A percentile compares a stretch with the other conserved stretches of the same genome.
phyloP scores from a whole-genome alignment of 768 basidiomycete genomes.

The Pisolithus albus region DNA sequence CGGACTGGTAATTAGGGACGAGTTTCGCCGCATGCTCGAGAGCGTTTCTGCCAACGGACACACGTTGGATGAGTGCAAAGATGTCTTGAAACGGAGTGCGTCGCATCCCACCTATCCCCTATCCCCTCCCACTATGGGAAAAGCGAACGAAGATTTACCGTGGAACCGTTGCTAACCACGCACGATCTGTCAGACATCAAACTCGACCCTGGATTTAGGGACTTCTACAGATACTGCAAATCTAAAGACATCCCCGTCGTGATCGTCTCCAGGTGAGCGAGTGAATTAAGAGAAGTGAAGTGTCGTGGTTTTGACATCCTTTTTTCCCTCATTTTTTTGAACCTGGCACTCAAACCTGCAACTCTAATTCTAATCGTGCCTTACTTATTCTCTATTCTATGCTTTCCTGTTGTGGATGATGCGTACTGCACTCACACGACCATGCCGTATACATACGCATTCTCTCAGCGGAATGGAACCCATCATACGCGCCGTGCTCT shows the following conservation, averaged over 20 bases:
- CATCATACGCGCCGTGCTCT: slow-evolving; percentile 86
- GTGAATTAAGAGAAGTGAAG: background rate
- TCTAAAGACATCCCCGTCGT: slow-evolving; percentile 76
- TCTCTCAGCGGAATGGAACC: slow-evolving; percentile 81
- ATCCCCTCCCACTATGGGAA: background rate
- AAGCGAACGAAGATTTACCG: background rate
- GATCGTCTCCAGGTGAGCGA: slow-evolving; percentile 78
- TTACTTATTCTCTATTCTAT: background rate
- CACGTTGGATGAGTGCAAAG: slow-evolving; percentile 81
- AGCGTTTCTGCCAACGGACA: slow-evolving; percentile 71
- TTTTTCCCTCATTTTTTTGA: too few species aligned
- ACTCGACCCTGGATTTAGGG: slow-evolving; percentile 83
- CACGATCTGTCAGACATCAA: slow-evolving; percentile 54
- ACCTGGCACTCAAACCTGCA: background rate
- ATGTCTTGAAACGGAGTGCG: slow-evolving; percentile 65
- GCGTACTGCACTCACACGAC: background rate
- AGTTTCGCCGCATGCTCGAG: slow-evolving; percentile 78
- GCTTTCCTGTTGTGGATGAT: background rate
- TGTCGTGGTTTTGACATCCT: background rate
- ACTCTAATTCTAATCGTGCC: slow-evolving; percentile 6
- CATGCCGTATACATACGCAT: background rate
- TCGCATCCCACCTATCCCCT: slow-evolving; percentile 1
- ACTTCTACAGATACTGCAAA: slow-evolving; percentile 83
- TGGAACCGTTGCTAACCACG: slow-evolving; percentile 1
- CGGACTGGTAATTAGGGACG: slow-evolving; percentile 52